Evolutionary conservation across 257 asterid species (phyloP), one percentile per base, ranked within the genome.

Genomic region (Fraxinus anomala): DNA sequence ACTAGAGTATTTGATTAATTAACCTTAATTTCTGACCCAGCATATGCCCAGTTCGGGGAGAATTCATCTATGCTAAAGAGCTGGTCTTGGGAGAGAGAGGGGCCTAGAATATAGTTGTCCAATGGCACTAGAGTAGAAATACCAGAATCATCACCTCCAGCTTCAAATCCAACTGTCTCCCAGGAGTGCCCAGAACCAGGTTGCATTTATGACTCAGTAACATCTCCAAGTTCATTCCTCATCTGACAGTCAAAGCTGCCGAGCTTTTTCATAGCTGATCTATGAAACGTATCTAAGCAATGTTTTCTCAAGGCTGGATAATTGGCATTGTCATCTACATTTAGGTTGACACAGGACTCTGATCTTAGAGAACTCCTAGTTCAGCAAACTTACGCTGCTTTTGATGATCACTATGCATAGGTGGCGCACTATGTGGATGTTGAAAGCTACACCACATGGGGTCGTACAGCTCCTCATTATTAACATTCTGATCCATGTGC

Each of bases 81-180:
- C 83, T 94, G 98, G 79, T 94, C 94, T 88, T 88, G 93, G 34
- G 96, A 87, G 81, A 94, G 91, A 34, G 97, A 92, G 59, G 98
- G 98, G 49, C 86, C 78, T 80, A 94, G 92, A 67, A 89, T 71
- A 72, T 86, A 94, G 77, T 86, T 79, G 81, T 94, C 97, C 72
- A 87, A 68, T 6, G 90, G 89, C 81, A 82, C 92, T 65, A 87
- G 89, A 51, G 86, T 66, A 28, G 91, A 76, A 73, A 89, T 85
- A 42, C 88, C 88, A 80, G 96, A 84, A 79, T 86, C 89, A 86
- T 74, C 83, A 11, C 77, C 88, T 77, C 89, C 94, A 72, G 82
- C 92, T 71, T 88, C 97, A 83, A 84, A 83, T 80, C 87, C 89
- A 74, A 90, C 97, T 77, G 82, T 80, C 82, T 86, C 97, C 99